These are phyloP conservation scores for Podospora appendiculata DNA, from an alignment of 495 filamentous ascomycete genomes.

Conservation along the genomic window DNA sequence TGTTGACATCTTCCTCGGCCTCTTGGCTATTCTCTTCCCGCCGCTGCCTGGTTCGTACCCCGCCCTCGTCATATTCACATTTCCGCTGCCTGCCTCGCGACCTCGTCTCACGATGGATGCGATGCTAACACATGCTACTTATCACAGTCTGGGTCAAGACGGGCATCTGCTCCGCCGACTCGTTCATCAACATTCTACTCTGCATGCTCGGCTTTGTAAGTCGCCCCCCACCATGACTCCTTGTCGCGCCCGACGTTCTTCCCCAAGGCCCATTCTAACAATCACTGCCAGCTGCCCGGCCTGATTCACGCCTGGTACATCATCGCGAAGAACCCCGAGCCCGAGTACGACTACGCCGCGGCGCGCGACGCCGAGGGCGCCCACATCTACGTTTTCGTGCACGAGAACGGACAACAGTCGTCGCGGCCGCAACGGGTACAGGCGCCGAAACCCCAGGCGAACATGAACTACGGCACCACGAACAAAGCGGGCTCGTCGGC, in stretches of 20 bases:
- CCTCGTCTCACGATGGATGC: neutral
- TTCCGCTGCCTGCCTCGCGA: conserved; percentile 7
- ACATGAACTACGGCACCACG: conserved; percentile 32
- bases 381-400: conserved; percentile 64
- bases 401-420: conserved; percentile 16
- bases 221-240: conserved; percentile 5
- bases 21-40: conserved; percentile 88
- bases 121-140: conserved; percentile 11
- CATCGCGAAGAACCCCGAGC: conserved; percentile 81
- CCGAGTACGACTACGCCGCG: conserved; percentile 56
- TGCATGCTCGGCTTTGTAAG: conserved; percentile 72
- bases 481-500: conserved; percentile 5
- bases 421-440: conserved; percentile 13
- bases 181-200: conserved; percentile 89
- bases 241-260: neutral
- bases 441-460: conserved; percentile 22
- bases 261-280: neutral
- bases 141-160: conserved; percentile 84
- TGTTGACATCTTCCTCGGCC: conserved; percentile 75
- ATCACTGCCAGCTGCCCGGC: conserved; percentile 57
- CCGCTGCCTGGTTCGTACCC: conserved; percentile 70
- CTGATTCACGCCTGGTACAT: conserved; percentile 98
- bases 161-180: conserved; percentile 90
- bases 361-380: conserved; percentile 46
- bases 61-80: conserved; percentile 9